Evolutionary conservation across 2,329 filamentous ascomycete species (phyloP).

Genomic region (Mycocentrospora acerina): DNA sequence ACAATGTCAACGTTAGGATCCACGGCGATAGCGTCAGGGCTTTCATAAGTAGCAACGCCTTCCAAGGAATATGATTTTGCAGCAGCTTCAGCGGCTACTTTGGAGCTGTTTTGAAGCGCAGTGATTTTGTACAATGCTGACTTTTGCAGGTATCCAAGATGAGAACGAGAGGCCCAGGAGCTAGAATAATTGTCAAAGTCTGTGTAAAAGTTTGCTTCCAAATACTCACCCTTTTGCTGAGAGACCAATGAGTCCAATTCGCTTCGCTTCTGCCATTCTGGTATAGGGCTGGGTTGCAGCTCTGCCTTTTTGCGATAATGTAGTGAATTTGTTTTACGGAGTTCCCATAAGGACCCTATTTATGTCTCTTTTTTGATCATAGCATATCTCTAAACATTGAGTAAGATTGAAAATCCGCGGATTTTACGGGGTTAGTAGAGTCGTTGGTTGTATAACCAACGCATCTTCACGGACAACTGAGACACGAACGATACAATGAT

Average conservation of each 20-base stretch:
- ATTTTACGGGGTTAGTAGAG: too few species aligned
- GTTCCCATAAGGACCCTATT: too few species aligned
- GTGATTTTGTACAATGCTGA: conserved; percentile 48
- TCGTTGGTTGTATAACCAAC: too few species aligned
- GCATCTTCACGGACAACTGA: too few species aligned
- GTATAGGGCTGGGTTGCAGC: too few species aligned
- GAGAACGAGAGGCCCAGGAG: conserved; percentile 43
- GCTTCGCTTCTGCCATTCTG: conserved; percentile 19
- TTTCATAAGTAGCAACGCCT: conserved; percentile 46
- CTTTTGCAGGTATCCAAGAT: conserved; percentile 41
- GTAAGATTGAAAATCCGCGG: too few species aligned
- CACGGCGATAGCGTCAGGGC: conserved; percentile 46
- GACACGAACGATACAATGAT: too few species aligned
- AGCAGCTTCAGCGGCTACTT: conserved; percentile 46
- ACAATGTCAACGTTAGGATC: conserved; percentile 53
- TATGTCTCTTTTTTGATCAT: too few species aligned
- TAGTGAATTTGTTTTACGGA: too few species aligned
- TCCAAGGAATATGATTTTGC: conserved; percentile 41
- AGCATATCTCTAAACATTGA: too few species aligned
- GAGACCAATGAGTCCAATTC: conserved; percentile 36
- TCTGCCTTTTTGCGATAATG: too few species aligned
- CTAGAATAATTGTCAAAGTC: conserved; percentile 11
- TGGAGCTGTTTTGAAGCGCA: conserved; percentile 52
- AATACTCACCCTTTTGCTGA: conserved; percentile 30
- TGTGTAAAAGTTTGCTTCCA: background rate